Base-by-base conservation (phyloP, 495 filamentous ascomycete species). In the Hyaloscypha finlandica region DNA sequence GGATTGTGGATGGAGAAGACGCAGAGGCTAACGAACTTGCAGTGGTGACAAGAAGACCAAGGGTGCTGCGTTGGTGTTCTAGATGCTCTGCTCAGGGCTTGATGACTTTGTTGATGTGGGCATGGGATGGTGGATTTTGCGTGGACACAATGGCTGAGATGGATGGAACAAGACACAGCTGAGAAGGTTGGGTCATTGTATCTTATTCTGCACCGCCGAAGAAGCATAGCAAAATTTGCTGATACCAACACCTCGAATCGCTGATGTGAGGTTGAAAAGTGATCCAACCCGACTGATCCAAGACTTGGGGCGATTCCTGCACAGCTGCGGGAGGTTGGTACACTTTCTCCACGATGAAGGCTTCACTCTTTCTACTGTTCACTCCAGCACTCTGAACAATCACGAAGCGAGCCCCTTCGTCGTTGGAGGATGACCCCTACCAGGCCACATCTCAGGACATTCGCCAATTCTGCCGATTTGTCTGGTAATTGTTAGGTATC, bases 21-120 rank as follows among this genome's bases (percentile, higher is more conserved):
- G 16, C 1, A 11, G 42, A 19, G 12, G 68, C 70, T 73, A 69
- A 71, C 31, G 14, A 33, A 45, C 37, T 6, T 78, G 81, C 73
- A 97, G 95, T 89, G 96, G 96, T 85, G 96, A 99, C 89, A 99
- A 99, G 93, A 99, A 99, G 93, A 99, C 96, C 78, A 99, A 99
- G 91, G 96, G 96, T 89, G 95, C 95, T 76, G 96, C 96, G 74
- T 87, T 99, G 76, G 96, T 99, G 74, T 99, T 98, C 86, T 99
- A 95, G 65, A 74, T 70, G 64, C 20, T 61, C 22, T 29, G 33
- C n/a, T 67, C 39, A 55, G 45, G 55, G 32, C 45, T 30, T 70
- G 59, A 62, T 64, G 55, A 67, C 57, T 57, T 62, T 65, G 42
- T 66, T 67, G 63, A 64, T 65, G 57, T 63, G 51, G 68, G 66